A percentile compares a stretch with the other conserved stretches of the same genome.
phyloP scores from a whole-genome alignment of 2,329 filamentous ascomycete genomes.

The Neonectria ditissima region DNA sequence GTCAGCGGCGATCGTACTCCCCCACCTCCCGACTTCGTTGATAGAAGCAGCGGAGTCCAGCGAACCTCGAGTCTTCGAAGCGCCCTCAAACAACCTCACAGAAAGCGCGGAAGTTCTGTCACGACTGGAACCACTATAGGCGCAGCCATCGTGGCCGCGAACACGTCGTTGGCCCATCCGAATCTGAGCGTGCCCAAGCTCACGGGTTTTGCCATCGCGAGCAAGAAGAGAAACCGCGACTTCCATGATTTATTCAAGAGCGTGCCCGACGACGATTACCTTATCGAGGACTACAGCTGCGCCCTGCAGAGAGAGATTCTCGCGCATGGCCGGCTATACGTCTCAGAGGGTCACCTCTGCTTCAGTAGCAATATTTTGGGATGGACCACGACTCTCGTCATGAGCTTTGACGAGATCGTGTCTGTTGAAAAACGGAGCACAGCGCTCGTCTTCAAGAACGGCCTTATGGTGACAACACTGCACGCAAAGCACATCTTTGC shows the following conservation, averaged over 20 bases:
- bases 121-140: slow-evolving; percentile 75
- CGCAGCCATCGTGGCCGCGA: slow-evolving; percentile 77
- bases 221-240: slow-evolving; percentile 94
- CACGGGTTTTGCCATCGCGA: slow-evolving; percentile 95
- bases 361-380: slow-evolving; percentile 99
- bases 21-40: slow-evolving; percentile 70
- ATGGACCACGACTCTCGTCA: slow-evolving; percentile 97
- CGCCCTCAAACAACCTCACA: slow-evolving; percentile 65
- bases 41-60: slow-evolving; percentile 70
- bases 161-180: slow-evolving; percentile 75
- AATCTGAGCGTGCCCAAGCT: slow-evolving; percentile 76
- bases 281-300: slow-evolving; percentile 99
- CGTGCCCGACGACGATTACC: slow-evolving; percentile 96
- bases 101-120: slow-evolving; percentile 86
- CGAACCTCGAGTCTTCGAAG: slow-evolving; percentile 77
- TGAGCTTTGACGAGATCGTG: slow-evolving; percentile 98
- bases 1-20: slow-evolving; percentile 71
- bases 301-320: slow-evolving; percentile 96
- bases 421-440: slow-evolving; percentile 98
- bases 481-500: slow-evolving; percentile 97
- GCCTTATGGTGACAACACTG: slow-evolving; percentile 94
- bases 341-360: slow-evolving; percentile 96
- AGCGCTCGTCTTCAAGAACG: slow-evolving; percentile 95
- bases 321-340: slow-evolving; percentile 91
- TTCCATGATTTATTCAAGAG: slow-evolving; percentile 96